A percentile compares a stretch with the other conserved stretches of the same genome.
Conservation (phyloP, 352 stramenopile genomes). For the Phytopythium montanum region DNA sequence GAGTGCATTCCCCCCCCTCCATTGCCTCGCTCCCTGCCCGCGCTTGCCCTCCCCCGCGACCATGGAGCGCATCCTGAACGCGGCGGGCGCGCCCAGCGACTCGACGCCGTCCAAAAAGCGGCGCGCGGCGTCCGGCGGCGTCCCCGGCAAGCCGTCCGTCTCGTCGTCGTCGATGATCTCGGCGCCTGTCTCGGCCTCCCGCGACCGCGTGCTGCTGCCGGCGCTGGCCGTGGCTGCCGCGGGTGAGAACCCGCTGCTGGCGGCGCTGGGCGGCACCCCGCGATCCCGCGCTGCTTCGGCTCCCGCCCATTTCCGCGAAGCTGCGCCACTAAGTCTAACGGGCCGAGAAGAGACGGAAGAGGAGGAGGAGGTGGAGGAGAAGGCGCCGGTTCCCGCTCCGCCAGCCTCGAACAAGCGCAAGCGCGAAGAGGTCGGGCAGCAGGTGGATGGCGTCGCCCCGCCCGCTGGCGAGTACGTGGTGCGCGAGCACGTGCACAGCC, state of each 20-base stretch:
- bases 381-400: slow-evolving; percentile 10
- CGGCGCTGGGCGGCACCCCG: slow-evolving; percentile 55
- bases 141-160: background rate
- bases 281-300: slow-evolving; percentile 20
- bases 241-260: slow-evolving; percentile 59
- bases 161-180: background rate
- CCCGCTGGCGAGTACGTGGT: slow-evolving; percentile 40
- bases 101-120: slow-evolving; percentile 56
- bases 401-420: slow-evolving; percentile 23
- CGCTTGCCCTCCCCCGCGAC: background rate
- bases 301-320: slow-evolving; percentile 20
- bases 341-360: background rate
- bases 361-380: slow-evolving; percentile 7
- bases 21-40: background rate
- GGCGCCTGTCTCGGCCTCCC: slow-evolving; percentile 1
- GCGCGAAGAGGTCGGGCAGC: slow-evolving; percentile 14
- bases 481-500: slow-evolving; percentile 73
- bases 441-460: background rate
- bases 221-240: slow-evolving; percentile 19
- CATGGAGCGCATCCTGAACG: slow-evolving; percentile 11
- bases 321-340: slow-evolving; percentile 40
- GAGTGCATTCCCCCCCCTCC: background rate
- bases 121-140: slow-evolving; percentile 15
- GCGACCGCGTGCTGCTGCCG: slow-evolving; percentile 12
- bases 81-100: slow-evolving; percentile 12